Percentiles rank a stretch among this genome's conserved stretches.
phyloP scores from a whole-genome alignment of 768 basidiomycete genomes.

The Calocybe gangraenosa region DNA sequence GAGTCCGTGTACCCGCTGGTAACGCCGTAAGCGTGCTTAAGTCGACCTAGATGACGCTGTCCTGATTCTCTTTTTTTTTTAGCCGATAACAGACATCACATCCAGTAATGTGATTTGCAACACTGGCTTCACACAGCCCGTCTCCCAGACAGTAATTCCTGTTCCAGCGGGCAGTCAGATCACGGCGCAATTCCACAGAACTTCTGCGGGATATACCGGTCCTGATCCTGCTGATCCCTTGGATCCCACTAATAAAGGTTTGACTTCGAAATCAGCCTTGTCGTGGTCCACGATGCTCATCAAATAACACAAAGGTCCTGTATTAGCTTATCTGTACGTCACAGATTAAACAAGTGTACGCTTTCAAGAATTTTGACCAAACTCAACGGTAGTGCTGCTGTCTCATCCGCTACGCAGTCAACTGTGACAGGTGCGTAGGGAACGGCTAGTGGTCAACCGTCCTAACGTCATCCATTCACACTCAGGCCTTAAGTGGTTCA shows the following conservation, averaged over 20 bases:
- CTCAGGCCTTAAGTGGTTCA: constrained; percentile 44
- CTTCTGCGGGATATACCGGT: constrained; percentile 28
- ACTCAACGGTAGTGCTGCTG: constrained; percentile 27
- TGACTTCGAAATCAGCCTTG: constrained; percentile 15
- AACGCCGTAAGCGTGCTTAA: constrained; percentile 24
- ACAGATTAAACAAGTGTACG: too few relatives aligned
- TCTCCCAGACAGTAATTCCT: constrained; percentile 28
- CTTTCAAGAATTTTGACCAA: not conserved
- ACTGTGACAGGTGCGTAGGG: constrained; percentile 23
- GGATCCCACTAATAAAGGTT: constrained; percentile 33
- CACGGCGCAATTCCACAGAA: constrained; percentile 39
- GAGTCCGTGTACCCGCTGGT: constrained; percentile 38
- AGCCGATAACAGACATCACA: constrained; percentile 43
- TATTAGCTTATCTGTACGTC: constrained; percentile 33
- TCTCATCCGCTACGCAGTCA: constrained; percentile 33
- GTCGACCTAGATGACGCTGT: not conserved
- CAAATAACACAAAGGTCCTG: constrained; percentile 32
- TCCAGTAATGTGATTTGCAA: constrained; percentile 41
- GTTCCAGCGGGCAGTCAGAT: constrained; percentile 36
- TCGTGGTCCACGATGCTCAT: not conserved
- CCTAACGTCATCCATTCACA: not conserved
- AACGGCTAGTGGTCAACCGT: not conserved
- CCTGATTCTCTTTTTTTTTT: constrained; percentile 11
- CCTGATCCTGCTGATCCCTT: constrained; percentile 37
- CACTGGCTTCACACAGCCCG: constrained; percentile 29